Conservation (phyloP, 1,139 yeast species). For the Kodamaea sp. region DNA sequence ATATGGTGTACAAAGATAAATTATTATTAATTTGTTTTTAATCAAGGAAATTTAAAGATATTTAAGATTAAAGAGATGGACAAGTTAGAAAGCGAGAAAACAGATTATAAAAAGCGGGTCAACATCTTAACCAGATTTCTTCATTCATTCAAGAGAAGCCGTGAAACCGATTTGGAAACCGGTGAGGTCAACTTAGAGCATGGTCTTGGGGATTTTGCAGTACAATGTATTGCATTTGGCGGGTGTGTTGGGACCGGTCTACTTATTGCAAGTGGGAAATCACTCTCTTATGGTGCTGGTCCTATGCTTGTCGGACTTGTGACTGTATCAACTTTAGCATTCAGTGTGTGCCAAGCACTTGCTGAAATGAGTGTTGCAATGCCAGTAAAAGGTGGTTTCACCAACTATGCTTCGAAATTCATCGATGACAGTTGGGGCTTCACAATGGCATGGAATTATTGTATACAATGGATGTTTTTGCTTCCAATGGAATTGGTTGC, state of each 20-base stretch:
- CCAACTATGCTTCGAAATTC: conserved; percentile 19
- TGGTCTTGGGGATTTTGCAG: conserved; percentile 13
- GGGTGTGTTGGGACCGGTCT: conserved; percentile 23
- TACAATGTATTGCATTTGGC: conserved; percentile 25
- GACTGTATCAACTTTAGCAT: conserved; percentile 11
- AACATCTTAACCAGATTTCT: conserved; percentile 3
- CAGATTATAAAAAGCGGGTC: too few relatives aligned
- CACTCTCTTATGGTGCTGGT: conserved; percentile 1
- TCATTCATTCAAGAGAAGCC: conserved; percentile 14
- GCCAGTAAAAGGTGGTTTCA: conserved; percentile 22
- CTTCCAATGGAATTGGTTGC: conserved; percentile 25
- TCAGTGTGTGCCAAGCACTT: too few relatives aligned
- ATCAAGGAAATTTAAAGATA: too few relatives aligned
- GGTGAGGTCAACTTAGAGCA: conserved; percentile 8
- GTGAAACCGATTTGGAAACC: conserved; percentile 7
- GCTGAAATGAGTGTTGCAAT: conserved; percentile 20
- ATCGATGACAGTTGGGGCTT: conserved; percentile 24
- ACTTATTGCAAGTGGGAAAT: conserved; percentile 8
- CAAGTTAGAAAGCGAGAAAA: too few relatives aligned
- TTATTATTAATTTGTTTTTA: too few relatives aligned
- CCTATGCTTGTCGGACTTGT: conserved; percentile 3
- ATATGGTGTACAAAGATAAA: too few relatives aligned
- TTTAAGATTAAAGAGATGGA: too few relatives aligned
- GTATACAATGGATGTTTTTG: conserved; percentile 21
- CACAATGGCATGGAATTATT: conserved; percentile 26